Base-by-base conservation (phyloP, 148 eudicot species). In the Cornus suecica region DNA sequence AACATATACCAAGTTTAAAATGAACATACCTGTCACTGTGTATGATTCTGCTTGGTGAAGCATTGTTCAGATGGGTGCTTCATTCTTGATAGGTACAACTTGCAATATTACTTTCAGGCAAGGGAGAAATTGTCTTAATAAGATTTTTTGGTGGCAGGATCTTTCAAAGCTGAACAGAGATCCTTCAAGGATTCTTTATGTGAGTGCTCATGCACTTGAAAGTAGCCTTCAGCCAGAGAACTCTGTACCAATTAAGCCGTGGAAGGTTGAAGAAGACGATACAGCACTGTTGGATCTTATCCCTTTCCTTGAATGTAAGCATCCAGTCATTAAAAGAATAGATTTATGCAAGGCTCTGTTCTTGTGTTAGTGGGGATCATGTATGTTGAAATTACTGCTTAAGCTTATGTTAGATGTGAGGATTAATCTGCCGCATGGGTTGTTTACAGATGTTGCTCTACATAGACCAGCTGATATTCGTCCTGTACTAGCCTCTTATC, bases 251-350 rank as follows among this genome's bases (percentile, higher is more conserved):
- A 80, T 94, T 79, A 92, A 89, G 69, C 90, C 95, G 62, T 94
- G 95, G 93, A 86, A 76, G 74, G 91, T 89, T 32, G 98, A 91
- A 85, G 37, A 73, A 56, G 83, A 92, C 24, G 98, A 94, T 80
- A 90, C 97, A 32, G 74, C 88, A 72, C 88, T 94, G 41, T 10
- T 94, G 72, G 98, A 94, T 87, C 90, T 94, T 69, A 84, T 94
- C 77, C 98, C 97, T 27, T 94, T 94, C 76, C 93, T 94, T 51
- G 93, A 92, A 82, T 94, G 98, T 94, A 78, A 79, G 91, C 64
- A 45, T 74, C 8, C 58, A 66, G 42, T 10, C 64, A 63, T 63
- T 58, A 30, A 30, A 26, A 58, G 25, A 56, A 8, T 37, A 37
- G 6, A 37, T 37, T 45, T 7, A 34, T 34, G 65, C 4, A 52